Conservation (phyloP, 176 grass and related monocot species). For the Eleusine indica region DNA sequence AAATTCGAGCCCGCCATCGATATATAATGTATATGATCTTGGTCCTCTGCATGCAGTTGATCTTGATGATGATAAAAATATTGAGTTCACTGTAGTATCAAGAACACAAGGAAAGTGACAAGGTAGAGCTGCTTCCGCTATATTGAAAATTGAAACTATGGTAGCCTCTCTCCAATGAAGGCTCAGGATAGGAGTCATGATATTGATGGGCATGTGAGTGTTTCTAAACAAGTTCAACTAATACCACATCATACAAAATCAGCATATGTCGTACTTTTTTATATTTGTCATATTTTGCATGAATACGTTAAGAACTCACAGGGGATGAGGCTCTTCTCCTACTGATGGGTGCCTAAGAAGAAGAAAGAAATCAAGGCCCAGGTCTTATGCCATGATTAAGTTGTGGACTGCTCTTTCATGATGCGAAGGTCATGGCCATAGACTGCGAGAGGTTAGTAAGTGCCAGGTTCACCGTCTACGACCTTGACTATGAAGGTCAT, state of each 20-base stretch:
- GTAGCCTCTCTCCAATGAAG: no score
- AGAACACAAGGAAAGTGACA: no score
- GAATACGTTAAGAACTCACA: conserved; percentile 62
- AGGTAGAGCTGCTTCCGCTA: no score
- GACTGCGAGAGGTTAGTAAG: neutral
- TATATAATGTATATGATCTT: no score
- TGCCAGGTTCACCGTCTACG: neutral
- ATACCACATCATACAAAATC: neutral
- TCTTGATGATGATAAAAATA: no score
- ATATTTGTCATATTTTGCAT: neutral
- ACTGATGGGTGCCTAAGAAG: conserved; percentile 55
- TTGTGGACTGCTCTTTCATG: neutral
- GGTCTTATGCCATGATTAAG: conserved; percentile 90
- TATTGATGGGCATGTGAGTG: neutral
- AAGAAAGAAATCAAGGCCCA: conserved; percentile 39
- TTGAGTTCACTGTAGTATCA: no score
- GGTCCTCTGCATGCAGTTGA: no score
- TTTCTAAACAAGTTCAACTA: neutral
- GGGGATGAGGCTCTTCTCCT: conserved; percentile 67
- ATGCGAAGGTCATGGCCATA: neutral
- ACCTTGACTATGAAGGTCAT: neutral
- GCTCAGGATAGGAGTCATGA: no score
- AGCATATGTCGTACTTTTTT: no score
- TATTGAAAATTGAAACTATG: no score
- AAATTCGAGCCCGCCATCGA: no score